Evolutionary conservation across 148 eudicot genomes (phyloP).

Genomic region (Vaccinium myrtillus): DNA sequence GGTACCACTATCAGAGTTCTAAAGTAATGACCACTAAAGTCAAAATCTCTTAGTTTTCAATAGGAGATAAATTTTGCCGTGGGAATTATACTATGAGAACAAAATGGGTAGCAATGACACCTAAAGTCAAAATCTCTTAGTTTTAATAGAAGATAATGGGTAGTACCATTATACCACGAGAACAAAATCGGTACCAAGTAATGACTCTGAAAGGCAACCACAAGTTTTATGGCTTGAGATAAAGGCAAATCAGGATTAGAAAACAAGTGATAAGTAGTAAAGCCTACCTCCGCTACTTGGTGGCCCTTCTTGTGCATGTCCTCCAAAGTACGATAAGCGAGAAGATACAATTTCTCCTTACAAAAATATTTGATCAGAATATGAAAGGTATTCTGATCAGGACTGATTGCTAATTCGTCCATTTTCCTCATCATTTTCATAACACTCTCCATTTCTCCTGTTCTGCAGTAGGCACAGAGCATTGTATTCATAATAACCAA

Average conservation of each 20-base stretch:
- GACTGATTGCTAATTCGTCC: conserved; percentile 75
- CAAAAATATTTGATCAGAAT: conserved; percentile 77
- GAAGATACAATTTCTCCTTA: conserved; percentile 73
- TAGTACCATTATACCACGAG: neutral
- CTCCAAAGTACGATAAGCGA: conserved; percentile 75
- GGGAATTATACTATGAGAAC: neutral
- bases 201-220: neutral
- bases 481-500: conserved; percentile 73
- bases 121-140: neutral
- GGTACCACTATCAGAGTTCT: neutral
- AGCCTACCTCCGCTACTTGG: conserved; percentile 66
- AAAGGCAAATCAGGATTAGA: neutral
- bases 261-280: neutral
- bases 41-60: neutral
- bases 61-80: neutral
- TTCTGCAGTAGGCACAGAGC: conserved; percentile 90
- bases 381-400: conserved; percentile 73
- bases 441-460: conserved; percentile 83
- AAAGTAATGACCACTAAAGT: neutral
- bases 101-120: neutral
- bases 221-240: neutral
- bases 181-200: neutral
- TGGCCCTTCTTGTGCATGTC: conserved; percentile 86
- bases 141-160: neutral
- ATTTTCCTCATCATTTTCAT: conserved; percentile 82